Conservation (phyloP, 2,329 filamentous ascomycete genomes). For the Colletotrichum paranaense region DNA sequence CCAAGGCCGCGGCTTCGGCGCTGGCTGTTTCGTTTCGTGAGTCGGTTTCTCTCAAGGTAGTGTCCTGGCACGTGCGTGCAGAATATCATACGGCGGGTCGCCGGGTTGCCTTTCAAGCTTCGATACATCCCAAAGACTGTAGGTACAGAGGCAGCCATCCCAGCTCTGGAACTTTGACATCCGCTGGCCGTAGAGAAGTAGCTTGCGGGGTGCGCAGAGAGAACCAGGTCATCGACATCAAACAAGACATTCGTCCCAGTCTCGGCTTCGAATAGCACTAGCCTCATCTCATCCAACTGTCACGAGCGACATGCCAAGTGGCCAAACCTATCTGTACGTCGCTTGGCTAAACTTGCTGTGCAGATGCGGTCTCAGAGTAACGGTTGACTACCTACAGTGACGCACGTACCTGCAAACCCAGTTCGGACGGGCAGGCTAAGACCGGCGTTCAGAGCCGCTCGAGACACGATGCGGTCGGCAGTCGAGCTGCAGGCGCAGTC, state of each 20-base stretch:
- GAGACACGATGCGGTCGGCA: slow-evolving; percentile 17
- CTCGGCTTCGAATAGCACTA: not conserved
- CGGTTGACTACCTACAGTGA: not conserved
- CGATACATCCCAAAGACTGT: not conserved
- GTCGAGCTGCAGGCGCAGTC: slow-evolving; percentile 10
- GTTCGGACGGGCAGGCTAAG: slow-evolving; percentile 25
- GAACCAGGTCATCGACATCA: not conserved
- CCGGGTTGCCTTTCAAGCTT: not conserved
- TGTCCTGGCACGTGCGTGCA: not conserved
- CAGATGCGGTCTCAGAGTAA: slow-evolving; percentile 31
- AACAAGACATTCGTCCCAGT: slow-evolving; percentile 9
- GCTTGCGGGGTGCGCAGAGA: not conserved
- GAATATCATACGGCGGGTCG: not conserved
- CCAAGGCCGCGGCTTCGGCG: slow-evolving; percentile 22
- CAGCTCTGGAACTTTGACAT: not conserved
- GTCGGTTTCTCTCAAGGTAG: not conserved
- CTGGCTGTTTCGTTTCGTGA: not conserved
- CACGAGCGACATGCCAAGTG: not conserved
- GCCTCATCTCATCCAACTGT: not conserved
- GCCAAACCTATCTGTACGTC: not conserved
- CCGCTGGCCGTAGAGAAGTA: not conserved
- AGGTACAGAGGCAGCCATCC: not conserved
- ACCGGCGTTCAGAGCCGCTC: slow-evolving; percentile 25
- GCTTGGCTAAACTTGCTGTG: slow-evolving; percentile 9
- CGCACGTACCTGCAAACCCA: slow-evolving; percentile 15